A percentile compares a stretch with the other conserved stretches of the same genome.
Conservation (phyloP, 1,284 basidiomycete species). For the Coniferiporia sulphurascens region DNA sequence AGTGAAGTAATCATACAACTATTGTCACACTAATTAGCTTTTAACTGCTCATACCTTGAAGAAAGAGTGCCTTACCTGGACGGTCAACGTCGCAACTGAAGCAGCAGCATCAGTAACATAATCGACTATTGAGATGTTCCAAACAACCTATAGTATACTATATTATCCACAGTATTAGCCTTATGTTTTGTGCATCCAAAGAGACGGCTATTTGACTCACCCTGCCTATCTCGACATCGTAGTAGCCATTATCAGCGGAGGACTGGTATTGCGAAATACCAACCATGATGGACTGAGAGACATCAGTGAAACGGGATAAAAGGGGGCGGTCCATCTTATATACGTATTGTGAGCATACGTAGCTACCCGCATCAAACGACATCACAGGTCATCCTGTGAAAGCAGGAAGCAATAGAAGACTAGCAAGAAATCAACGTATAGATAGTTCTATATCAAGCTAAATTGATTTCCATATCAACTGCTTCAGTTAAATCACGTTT, state of each 20-base stretch:
- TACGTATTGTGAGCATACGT: neutral
- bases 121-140: neutral
- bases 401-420: too few relatives aligned
- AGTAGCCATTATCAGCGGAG: neutral
- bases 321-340: neutral
- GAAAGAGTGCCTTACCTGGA: constrained; percentile 59
- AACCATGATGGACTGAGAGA: neutral
- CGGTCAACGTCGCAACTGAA: constrained; percentile 70
- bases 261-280: neutral
- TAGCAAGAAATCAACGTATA: too few relatives aligned
- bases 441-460: too few relatives aligned
- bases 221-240: neutral
- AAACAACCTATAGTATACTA: neutral
- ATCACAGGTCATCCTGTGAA: too few relatives aligned
- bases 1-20: constrained; percentile 42
- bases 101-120: neutral
- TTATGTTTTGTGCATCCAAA: neutral
- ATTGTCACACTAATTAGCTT: constrained; percentile 59
- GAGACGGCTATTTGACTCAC: neutral
- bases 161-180: neutral
- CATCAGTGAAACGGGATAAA: neutral
- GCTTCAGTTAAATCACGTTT: too few relatives aligned
- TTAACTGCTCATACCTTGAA: constrained; percentile 5
- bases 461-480: too few relatives aligned
- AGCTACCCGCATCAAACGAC: neutral